Conservation (phyloP, 306 rosid species). For the Nissolia schottii region DNA sequence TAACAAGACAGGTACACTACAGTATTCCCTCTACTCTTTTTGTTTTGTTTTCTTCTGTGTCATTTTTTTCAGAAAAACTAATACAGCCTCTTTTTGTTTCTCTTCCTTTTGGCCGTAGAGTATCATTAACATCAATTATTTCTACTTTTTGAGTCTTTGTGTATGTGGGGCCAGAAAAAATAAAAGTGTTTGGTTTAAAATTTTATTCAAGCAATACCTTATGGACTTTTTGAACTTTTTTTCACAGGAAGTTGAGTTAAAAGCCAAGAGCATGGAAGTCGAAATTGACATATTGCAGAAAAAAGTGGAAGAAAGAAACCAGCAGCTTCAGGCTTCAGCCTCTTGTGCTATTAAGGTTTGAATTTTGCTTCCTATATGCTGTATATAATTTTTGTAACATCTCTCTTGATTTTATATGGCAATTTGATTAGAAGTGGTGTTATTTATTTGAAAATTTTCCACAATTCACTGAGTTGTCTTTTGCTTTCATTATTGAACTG, state of each 20-base stretch:
- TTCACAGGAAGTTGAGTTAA: conserved; percentile 72
- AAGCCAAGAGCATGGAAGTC: conserved; percentile 72
- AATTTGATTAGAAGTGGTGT: conserved; percentile 3
- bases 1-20: conserved; percentile 73
- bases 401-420: conserved; percentile 9
- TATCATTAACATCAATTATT: conserved; percentile 31
- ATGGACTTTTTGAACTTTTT: conserved; percentile 18
- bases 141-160: conserved; percentile 22
- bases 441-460: not conserved
- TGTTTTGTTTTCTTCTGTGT: conserved; percentile 13
- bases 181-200: conserved; percentile 5
- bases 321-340: conserved; percentile 68
- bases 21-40: conserved; percentile 23
- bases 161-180: conserved; percentile 38
- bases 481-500: conserved; percentile 21
- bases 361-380: conserved; percentile 10
- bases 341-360: conserved; percentile 67
- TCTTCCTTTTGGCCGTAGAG: conserved; percentile 14
- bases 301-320: conserved; percentile 59
- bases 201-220: conserved; percentile 12
- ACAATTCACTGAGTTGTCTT: conserved; percentile 16
- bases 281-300: conserved; percentile 60
- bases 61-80: conserved; percentile 1
- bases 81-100: not conserved
- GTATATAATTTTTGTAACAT: not conserved